Conservation (phyloP, 2,329 filamentous ascomycete species). For the Boeremia lycopersici region DNA sequence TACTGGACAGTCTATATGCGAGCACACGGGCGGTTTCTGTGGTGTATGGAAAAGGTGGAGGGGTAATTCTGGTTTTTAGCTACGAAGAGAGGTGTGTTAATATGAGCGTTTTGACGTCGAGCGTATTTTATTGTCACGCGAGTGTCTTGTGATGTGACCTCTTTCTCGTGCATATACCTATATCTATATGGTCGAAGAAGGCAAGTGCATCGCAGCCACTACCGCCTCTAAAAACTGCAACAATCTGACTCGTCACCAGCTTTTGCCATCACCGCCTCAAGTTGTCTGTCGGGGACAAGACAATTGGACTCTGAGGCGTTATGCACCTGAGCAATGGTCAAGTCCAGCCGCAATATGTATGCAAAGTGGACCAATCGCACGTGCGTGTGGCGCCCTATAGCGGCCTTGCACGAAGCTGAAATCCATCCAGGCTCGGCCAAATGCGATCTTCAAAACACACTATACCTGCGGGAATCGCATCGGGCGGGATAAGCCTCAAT, state of each 20-base stretch:
- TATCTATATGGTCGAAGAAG: neutral
- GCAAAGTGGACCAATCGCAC: neutral
- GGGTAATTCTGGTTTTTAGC: neutral
- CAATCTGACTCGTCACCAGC: neutral
- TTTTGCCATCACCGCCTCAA: neutral
- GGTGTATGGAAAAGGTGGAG: neutral
- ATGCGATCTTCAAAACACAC: neutral
- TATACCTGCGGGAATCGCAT: neutral
- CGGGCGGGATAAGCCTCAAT: neutral
- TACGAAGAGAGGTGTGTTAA: neutral
- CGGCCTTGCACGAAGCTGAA: slow-evolving; percentile 2
- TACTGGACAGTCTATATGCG: slow-evolving; percentile 8
- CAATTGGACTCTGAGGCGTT: neutral
- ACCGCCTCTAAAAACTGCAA: neutral
- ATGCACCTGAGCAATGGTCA: neutral
- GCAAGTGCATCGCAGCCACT: neutral
- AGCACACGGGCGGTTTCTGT: neutral
- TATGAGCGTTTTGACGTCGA: neutral
- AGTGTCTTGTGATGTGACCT: neutral
- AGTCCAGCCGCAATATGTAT: slow-evolving; percentile 5
- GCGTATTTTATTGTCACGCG: too few species aligned
- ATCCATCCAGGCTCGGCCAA: neutral
- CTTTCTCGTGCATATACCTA: too few species aligned
- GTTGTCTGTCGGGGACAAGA: neutral
- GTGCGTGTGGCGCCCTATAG: neutral